Evolutionary conservation across 306 rosid species (phyloP).

Genomic region (Adenanthera pavonina): DNA sequence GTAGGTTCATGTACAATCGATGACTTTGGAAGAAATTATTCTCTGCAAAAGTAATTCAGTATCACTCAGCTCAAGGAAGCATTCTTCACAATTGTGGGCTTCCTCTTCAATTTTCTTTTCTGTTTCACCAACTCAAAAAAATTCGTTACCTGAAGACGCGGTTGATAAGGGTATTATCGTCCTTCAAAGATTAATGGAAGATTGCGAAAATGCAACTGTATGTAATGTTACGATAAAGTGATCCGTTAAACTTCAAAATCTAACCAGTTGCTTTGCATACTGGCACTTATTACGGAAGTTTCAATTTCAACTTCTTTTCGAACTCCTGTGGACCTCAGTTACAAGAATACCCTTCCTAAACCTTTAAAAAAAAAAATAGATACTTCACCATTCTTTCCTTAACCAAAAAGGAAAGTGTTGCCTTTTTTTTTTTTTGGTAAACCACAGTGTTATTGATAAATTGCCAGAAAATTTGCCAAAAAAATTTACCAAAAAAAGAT

Average conservation of each 20-base stretch:
- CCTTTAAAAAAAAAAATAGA: too few species aligned
- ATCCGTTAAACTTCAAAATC: conserved; percentile 46
- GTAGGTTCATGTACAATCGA: conserved; percentile 42
- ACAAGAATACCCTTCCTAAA: conserved; percentile 14
- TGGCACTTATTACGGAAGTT: conserved; percentile 37
- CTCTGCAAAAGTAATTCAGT: not conserved
- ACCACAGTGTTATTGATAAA: not conserved
- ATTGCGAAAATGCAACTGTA: conserved; percentile 32
- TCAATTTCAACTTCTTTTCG: conserved; percentile 29
- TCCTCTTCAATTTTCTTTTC: too few species aligned
- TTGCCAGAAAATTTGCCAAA: not conserved
- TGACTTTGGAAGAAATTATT: conserved; percentile 38
- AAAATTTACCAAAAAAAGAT: too few species aligned
- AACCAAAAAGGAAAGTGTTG: not conserved
- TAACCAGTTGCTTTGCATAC: conserved; percentile 17
- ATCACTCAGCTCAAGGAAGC: not conserved
- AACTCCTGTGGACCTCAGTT: conserved; percentile 12
- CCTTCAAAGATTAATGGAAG: not conserved
- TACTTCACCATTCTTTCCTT: too few species aligned
- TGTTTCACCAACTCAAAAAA: too few species aligned
- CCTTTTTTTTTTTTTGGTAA: not conserved
- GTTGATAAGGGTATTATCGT: conserved; percentile 43
- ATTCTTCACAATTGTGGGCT: too few species aligned
- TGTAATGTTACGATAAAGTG: conserved; percentile 38
- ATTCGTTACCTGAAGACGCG: too few species aligned